A percentile compares a stretch with the other conserved stretches of the same genome.
These are phyloP conservation scores for Scedosporium boydii DNA, from an alignment of 2,329 filamentous ascomycete species.

Conservation along the genomic window DNA sequence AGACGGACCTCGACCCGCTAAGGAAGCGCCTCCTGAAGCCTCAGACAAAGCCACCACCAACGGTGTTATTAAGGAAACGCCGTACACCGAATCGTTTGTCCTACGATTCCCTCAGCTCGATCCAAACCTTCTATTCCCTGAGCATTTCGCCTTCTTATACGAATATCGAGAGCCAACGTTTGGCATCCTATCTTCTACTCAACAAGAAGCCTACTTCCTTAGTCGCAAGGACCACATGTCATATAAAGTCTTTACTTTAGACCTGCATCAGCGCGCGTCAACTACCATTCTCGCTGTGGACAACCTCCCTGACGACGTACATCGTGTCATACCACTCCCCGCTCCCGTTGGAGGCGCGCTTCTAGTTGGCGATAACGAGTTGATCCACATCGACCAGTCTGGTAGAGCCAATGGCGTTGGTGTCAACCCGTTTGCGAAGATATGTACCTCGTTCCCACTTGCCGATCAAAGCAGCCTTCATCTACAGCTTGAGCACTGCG, in stretches of 20 bases:
- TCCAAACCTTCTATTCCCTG: slow-evolving; percentile 74
- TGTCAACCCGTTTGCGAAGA: slow-evolving; percentile 81
- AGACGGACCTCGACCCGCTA: slow-evolving; percentile 55
- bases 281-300: slow-evolving; percentile 84
- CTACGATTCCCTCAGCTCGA: slow-evolving; percentile 83
- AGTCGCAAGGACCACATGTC: slow-evolving; percentile 77
- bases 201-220: slow-evolving; percentile 64
- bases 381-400: slow-evolving; percentile 93
- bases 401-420: slow-evolving; percentile 88
- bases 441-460: slow-evolving; percentile 74
- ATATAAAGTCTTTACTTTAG: slow-evolving; percentile 92
- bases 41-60: slow-evolving; percentile 17
- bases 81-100: slow-evolving; percentile 87
- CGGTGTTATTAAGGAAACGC: slow-evolving; percentile 42
- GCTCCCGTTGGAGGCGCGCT: slow-evolving; percentile 82
- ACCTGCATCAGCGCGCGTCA: slow-evolving; percentile 85
- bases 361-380: slow-evolving; percentile 76
- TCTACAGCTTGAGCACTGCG: slow-evolving; percentile 72
- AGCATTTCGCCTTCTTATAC: slow-evolving; percentile 87
- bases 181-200: slow-evolving; percentile 76
- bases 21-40: slow-evolving; percentile 25
- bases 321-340: slow-evolving; percentile 71
- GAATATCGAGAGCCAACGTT: slow-evolving; percentile 98
- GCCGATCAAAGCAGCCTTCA: slow-evolving; percentile 75
- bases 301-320: slow-evolving; percentile 79